Evolutionary conservation across 225 moss, liverwort and hornwort genomes (phyloP).

Genomic region (Antitrichia curtipendula): DNA sequence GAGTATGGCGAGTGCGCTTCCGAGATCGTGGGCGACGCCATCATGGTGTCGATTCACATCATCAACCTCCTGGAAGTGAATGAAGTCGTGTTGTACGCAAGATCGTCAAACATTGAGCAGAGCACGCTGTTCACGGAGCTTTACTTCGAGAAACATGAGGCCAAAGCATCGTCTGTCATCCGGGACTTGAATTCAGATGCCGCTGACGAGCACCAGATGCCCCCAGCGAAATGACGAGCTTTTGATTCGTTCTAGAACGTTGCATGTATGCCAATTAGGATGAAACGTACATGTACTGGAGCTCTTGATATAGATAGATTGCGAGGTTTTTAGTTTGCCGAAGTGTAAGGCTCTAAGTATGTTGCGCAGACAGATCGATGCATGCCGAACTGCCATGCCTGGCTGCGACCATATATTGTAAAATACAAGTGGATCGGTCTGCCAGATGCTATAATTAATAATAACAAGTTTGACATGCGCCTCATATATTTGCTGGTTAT

Average conservation of each 20-base stretch:
- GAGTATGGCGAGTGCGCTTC: slow-evolving; percentile 26
- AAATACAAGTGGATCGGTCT: not conserved
- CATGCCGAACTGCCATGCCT: not conserved
- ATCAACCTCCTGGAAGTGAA: slow-evolving; percentile 41
- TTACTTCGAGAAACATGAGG: slow-evolving; percentile 8
- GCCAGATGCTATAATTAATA: not conserved
- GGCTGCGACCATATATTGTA: not conserved
- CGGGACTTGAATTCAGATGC: not conserved
- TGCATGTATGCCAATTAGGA: not conserved
- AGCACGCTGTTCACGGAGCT: slow-evolving; percentile 35
- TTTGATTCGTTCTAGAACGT: not conserved
- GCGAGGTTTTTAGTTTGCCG: not conserved
- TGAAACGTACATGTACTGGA: not conserved
- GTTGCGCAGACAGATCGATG: not conserved
- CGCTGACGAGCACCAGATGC: not conserved
- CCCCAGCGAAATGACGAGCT: not conserved
- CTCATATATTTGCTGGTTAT: not conserved
- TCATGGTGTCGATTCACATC: slow-evolving; percentile 33
- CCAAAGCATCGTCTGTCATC: not conserved
- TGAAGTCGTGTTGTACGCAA: slow-evolving; percentile 20
- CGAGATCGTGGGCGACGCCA: slow-evolving; percentile 23
- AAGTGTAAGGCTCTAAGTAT: not conserved
- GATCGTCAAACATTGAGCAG: slow-evolving; percentile 32
- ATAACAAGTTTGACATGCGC: not conserved
- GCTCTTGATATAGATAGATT: not conserved